phyloP scores from a whole-genome alignment of 441 rosid genomes.

The Adansonia gregorii region DNA sequence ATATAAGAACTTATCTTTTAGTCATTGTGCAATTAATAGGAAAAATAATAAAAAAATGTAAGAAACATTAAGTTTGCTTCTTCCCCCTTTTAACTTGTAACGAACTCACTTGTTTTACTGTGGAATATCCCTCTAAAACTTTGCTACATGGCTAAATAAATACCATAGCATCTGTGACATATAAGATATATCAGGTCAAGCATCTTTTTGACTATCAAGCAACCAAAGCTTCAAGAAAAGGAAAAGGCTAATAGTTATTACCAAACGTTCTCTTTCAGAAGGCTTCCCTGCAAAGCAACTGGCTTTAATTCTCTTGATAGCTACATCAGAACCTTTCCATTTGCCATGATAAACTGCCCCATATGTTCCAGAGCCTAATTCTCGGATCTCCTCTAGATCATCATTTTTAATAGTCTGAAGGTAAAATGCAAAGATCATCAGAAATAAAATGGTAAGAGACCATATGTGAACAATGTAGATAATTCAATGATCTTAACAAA shows the following conservation, averaged over 20 bases:
- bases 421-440: conserved; percentile 32
- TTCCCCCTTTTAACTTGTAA: too few species aligned
- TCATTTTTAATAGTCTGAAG: conserved; percentile 77
- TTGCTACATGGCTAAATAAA: background rate
- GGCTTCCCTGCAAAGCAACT: conserved; percentile 98
- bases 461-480: background rate
- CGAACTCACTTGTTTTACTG: too few species aligned
- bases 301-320: conserved; percentile 94
- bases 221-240: conserved; percentile 1
- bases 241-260: conserved; percentile 35
- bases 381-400: conserved; percentile 93
- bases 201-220: conserved; percentile 21
- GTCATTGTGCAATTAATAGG: background rate
- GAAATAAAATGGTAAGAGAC: conserved; percentile 18
- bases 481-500: conserved; percentile 16
- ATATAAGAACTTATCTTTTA: background rate
- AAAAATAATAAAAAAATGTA: background rate
- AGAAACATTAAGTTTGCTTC: too few species aligned
- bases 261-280: conserved; percentile 93
- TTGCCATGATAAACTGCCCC: conserved; percentile 96
- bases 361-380: conserved; percentile 87
- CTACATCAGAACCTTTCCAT: conserved; percentile 98
- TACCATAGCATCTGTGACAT: background rate
- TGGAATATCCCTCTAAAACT: background rate
- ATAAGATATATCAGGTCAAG: conserved; percentile 5